phyloP scores from a whole-genome alignment of 1,139 yeast species.

The Scheffersomyces titani region DNA sequence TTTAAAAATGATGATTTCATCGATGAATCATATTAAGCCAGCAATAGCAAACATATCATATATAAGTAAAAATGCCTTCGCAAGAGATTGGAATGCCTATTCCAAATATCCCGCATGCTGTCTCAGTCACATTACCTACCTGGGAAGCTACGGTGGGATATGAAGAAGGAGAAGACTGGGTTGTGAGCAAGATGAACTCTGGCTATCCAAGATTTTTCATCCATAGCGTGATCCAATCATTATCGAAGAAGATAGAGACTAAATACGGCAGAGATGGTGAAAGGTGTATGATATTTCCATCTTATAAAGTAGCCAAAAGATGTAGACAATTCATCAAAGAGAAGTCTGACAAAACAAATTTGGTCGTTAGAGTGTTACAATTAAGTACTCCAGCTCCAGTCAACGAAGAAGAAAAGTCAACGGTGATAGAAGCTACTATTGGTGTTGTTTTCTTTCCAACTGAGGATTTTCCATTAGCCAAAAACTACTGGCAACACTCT shows the following conservation, averaged over 20 bases:
- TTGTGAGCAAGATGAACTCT: slow-evolving; percentile 73
- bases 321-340: slow-evolving; percentile 74
- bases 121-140: slow-evolving; percentile 89
- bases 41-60: not conserved
- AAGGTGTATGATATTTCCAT: slow-evolving; percentile 71
- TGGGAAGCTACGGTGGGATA: slow-evolving; percentile 93
- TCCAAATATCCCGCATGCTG: slow-evolving; percentile 91
- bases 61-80: slow-evolving; percentile 18
- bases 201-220: slow-evolving; percentile 92
- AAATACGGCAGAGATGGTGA: slow-evolving; percentile 82
- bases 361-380: slow-evolving; percentile 68
- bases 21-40: not conserved
- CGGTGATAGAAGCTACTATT: slow-evolving; percentile 63
- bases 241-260: slow-evolving; percentile 48
- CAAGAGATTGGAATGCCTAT: slow-evolving; percentile 77
- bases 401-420: slow-evolving; percentile 57
- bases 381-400: slow-evolving; percentile 72
- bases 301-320: slow-evolving; percentile 75
- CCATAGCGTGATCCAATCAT: slow-evolving; percentile 68
- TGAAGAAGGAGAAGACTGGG: slow-evolving; percentile 88
- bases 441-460: slow-evolving; percentile 77
- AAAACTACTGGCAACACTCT: slow-evolving; percentile 93
- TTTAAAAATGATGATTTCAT: not conserved
- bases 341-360: slow-evolving; percentile 26
- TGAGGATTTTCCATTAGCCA: slow-evolving; percentile 59